Evolutionary conservation across 1,284 basidiomycete genomes (phyloP), one percentile per base, ranked within the genome.

Genomic region (Laetiporus sulphureus): DNA sequence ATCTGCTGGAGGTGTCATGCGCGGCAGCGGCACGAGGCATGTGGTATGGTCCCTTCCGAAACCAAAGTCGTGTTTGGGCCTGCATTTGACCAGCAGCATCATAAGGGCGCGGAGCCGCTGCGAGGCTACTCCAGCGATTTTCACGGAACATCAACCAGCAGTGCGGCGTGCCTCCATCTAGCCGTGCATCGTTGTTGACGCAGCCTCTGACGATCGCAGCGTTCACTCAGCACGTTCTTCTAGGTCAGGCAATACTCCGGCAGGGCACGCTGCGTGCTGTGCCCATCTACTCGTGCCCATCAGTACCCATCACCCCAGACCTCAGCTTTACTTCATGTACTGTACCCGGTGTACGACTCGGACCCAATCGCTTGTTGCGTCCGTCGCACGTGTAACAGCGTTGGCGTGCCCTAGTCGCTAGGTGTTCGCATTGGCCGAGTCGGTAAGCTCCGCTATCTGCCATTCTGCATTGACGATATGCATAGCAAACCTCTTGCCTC

Each of bases 21-120:
- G n/a, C n/a, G n/a, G n/a, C n/a, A n/a, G n/a, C n/a, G n/a, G n/a
- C n/a, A n/a, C n/a, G n/a, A n/a, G n/a, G n/a, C n/a, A n/a, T n/a
- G n/a, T n/a, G n/a, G n/a, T 20, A 20, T 31, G 40, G 27, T 32
- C 33, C 34, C 27, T 36, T 38, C 31, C n/a, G 37, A 38, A n/a
- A n/a, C n/a, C n/a, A n/a, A n/a, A n/a, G n/a, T n/a, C n/a, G 39
- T 40, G 33, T 22, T 16, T 23, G 23, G 30, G 29, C 37, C 35
- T 43, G 25, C 37, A 31, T 27, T 10, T 27, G 38, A 32, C 13
- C 21, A 36, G 30, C 48, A 42, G 36, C 38, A 37, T 38, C 45
- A 42, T 40, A 50, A 51, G 49, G 36, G 46, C 48, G 42, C 39
- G 36, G 43, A 24, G 13, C 36, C 40, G 43, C 37, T 21, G 24